These are phyloP conservation scores for Biscogniauxia mediterranea DNA, from an alignment of 2,329 filamentous ascomycete genomes.

Conservation along the genomic window DNA sequence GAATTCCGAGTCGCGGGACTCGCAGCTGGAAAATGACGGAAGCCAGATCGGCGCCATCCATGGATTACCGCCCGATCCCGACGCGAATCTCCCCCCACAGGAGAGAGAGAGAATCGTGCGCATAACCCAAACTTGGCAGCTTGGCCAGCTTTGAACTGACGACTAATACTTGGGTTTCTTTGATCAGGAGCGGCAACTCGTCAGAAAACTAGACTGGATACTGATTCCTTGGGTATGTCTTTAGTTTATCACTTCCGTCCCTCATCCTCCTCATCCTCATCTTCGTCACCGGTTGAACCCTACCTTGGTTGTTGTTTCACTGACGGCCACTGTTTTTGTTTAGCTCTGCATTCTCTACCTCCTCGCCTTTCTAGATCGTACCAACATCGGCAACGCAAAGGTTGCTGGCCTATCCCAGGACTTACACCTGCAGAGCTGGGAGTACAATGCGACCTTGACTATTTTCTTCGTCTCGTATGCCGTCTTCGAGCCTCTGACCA, in stretches of 20 bases:
- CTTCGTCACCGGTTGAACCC: conserved; percentile 2
- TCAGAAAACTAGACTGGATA: conserved; percentile 34
- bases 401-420: conserved; percentile 54
- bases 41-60: conserved; percentile 9
- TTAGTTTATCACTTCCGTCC: conserved; percentile 7
- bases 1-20: conserved; percentile 22
- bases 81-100: conserved; percentile 54
- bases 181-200: conserved; percentile 31
- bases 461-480: conserved; percentile 88
- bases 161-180: conserved; percentile 7
- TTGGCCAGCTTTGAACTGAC: neutral
- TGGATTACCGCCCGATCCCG: conserved; percentile 46
- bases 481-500: conserved; percentile 74
- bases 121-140: neutral
- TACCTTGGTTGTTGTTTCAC: no score
- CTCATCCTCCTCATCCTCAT: neutral
- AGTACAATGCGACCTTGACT: conserved; percentile 74
- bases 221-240: conserved; percentile 36
- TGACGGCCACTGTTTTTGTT: no score
- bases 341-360: conserved; percentile 70
- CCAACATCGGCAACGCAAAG: conserved; percentile 72
- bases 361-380: conserved; percentile 71
- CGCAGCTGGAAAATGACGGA: conserved; percentile 15
- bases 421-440: conserved; percentile 57
- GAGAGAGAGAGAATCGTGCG: conserved; percentile 55